Evolutionary conservation across 768 basidiomycete species (phyloP), one percentile per base, ranked within the genome.

Genomic region (Plicaturopsis crispa): DNA sequence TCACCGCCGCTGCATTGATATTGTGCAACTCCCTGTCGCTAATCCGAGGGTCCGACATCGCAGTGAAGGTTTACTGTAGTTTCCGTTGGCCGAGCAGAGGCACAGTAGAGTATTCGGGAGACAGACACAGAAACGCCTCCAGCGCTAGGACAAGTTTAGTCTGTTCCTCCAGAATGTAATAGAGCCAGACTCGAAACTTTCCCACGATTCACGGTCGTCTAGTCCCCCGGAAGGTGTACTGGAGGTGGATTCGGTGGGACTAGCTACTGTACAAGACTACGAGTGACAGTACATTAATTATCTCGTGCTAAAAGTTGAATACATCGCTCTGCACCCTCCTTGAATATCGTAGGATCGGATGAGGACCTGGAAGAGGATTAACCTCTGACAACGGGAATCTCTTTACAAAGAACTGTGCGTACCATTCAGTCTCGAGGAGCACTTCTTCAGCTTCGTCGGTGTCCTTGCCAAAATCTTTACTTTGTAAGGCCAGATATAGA

Each of bases 1-100:
- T 90, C 35, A 90, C 90, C 23, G 90, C 90, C 35, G 88, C 85
- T 36, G 86, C 85, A 57, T 90, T 89, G 57, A 90, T 80, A 36
- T 75, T 72, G 39, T 84, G 82, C 51, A 88, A 60, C 55, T 88
- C 84, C 47, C 59, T 70, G 58, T 87, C 80, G 54, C 67, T 81
- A 36, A 87, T 60, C 45, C 82, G 74, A 51, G 82, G 69, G 58
- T 75, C 61, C 44, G 57, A 10, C 33, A 34, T 34, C 10, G 33
- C 33, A 8, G 10, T 28, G 14, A 28, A 28, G 26, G n/a, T n/a
- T n/a, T n/a, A n/a, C n/a, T n/a, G n/a, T n/a, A 10, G 28, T 30
- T 30, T 30, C 28, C 28, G 10, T 10, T 14, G 28, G 14, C 28
- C 10, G 28, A 10, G 10, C 28, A 30, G 28, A 14, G 14, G 10